Base-by-base conservation (phyloP, 805 yeast genomes). In the Scheffersomyces coipomensis region DNA sequence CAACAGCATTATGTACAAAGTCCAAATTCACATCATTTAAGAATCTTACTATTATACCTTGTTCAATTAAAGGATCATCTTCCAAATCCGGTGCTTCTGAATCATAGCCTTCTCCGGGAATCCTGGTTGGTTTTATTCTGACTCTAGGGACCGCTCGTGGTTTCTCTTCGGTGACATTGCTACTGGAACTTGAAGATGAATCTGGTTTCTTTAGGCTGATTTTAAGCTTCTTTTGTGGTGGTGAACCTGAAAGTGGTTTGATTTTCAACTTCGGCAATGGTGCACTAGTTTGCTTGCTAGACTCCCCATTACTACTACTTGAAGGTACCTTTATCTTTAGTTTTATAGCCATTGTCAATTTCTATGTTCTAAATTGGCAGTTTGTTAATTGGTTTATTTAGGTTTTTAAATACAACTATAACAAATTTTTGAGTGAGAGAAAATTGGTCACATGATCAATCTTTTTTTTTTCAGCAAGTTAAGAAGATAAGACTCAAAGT, bases 41-140 rank as follows among this genome's bases (percentile, higher is more conserved):
- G 65, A 91, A 81, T 39, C 99, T 72, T 31, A 93, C 59, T 1
- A 89, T 71, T 1, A 93, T 72, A 0, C 93, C 96, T 48, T 88
- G 95, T 55, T 93, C 98, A 7, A 88, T 68, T 44, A 88, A 65
- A 1, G 99, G 98, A 55, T 93, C 97, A 44, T 89, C 97, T 57
- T 93, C 99, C 19, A 88, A 69, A 48, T 91, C 98, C 0, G 97
- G 95, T 15, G 95, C 97, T 53, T 91, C 98, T 2, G 96, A 85
- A 56, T 91, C 99, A 60, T 91, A 91, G 1, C 98, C 98, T 51
- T 91, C 97, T 4, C 96, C 96, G 0, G 95, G 93, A 3, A 83
- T 73, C 50, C 96, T 70, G 0, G 78, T 72, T 1, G 82, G 82
- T 45, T 76, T 78, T 27, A 78, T 69, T 45, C 79, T 59, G 19